A percentile compares a stretch with the other conserved stretches of the same genome.
Evolutionary conservation across 257 asterid genomes (phyloP).

Genomic region (Handroanthus guayacan): DNA sequence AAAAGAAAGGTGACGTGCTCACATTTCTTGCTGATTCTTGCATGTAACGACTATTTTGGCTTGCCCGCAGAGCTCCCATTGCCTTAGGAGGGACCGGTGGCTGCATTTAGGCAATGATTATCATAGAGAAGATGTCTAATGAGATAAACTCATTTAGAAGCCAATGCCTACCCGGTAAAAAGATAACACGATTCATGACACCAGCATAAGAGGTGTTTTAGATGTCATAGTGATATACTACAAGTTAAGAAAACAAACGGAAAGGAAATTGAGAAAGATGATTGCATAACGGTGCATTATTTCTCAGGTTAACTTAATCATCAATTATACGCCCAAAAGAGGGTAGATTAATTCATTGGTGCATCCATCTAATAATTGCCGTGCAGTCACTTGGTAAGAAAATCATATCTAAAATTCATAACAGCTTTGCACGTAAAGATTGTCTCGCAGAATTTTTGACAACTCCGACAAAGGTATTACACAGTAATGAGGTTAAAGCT

Average conservation of each 20-base stretch:
- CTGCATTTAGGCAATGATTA: slow-evolving; percentile 52
- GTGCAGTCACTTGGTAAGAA: background rate
- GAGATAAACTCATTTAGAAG: background rate
- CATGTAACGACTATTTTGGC: slow-evolving; percentile 95
- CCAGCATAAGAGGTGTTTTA: background rate
- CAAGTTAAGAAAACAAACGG: background rate
- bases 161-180: background rate
- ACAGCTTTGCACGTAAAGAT: background rate
- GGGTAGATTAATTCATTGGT: no score
- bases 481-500: slow-evolving; percentile 16
- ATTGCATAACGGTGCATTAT: no score
- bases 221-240: background rate
- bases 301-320: no score
- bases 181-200: background rate
- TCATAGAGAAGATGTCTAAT: background rate
- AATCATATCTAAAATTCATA: background rate
- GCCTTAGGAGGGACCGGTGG: slow-evolving; percentile 76
- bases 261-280: slow-evolving; percentile 6
- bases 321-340: no score
- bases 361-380: slow-evolving; percentile 17
- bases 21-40: slow-evolving; percentile 99
- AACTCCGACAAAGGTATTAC: slow-evolving; percentile 17
- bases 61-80: slow-evolving; percentile 93
- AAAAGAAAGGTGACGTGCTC: slow-evolving; percentile 51
- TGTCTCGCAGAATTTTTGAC: background rate